Evolutionary conservation across 129 eudicot species (phyloP).

Genomic region (Chrysanthemum lavandulifolium): DNA sequence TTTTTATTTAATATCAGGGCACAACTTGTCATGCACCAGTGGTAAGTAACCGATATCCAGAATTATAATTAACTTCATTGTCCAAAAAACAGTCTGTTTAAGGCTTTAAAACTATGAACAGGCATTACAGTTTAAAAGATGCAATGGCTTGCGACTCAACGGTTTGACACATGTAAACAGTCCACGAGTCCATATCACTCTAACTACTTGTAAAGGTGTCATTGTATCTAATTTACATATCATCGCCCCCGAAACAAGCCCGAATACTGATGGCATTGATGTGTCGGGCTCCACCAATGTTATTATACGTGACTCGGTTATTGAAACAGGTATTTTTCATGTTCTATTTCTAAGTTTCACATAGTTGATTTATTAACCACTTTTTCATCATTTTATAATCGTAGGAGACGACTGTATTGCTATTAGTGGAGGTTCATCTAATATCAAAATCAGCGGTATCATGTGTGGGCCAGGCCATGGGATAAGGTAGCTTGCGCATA

Average conservation of each 20-base stretch:
- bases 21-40: slow-evolving; percentile 57
- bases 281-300: slow-evolving; percentile 47
- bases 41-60: slow-evolving; percentile 37
- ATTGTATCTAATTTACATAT: slow-evolving; percentile 46
- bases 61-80: background rate
- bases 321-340: slow-evolving; percentile 55
- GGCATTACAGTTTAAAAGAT: slow-evolving; percentile 58
- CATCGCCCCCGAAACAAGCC: slow-evolving; percentile 68
- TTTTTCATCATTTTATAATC: slow-evolving; percentile 5
- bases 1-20: slow-evolving; percentile 36
- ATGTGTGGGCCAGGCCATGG: slow-evolving; percentile 83
- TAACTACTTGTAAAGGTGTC: slow-evolving; percentile 44
- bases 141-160: slow-evolving; percentile 49
- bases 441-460: slow-evolving; percentile 45
- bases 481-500: slow-evolving; percentile 45
- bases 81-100: background rate
- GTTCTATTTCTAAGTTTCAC: background rate
- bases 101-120: slow-evolving; percentile 19
- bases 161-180: slow-evolving; percentile 54
- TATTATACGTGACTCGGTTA: slow-evolving; percentile 47
- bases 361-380: background rate
- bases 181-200: slow-evolving; percentile 52
- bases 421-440: slow-evolving; percentile 59
- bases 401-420: slow-evolving; percentile 83
- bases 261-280: slow-evolving; percentile 70